Evolutionary conservation across 129 eudicot genomes (phyloP).

Genomic region (Erigeron canadensis): DNA sequence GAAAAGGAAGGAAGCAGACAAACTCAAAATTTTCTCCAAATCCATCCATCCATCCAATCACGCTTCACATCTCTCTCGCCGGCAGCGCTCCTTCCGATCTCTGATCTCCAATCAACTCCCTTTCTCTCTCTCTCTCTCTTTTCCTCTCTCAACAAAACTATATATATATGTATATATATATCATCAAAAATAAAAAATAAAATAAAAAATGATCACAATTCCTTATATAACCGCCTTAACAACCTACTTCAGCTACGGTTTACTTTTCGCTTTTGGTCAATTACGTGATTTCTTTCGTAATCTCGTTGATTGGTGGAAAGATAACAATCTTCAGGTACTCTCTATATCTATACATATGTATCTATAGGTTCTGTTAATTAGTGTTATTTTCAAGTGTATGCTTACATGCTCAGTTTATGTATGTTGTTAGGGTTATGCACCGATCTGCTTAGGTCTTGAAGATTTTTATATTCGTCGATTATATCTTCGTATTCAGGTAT

Average conservation of each 20-base stretch:
- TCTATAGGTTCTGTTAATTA: background rate
- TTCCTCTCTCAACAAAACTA: no score
- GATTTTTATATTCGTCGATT: constrained; percentile 64
- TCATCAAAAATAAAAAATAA: no score
- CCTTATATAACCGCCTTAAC: constrained; percentile 18
- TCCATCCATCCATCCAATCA: no score
- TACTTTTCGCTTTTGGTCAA: constrained; percentile 65
- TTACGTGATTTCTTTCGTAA: constrained; percentile 65
- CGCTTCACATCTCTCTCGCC: no score
- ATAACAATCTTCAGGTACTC: constrained; percentile 53
- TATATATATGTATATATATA: no score
- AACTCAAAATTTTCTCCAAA: no score
- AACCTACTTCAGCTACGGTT: constrained; percentile 63
- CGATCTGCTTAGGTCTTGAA: constrained; percentile 70
- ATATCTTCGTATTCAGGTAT: constrained; percentile 70
- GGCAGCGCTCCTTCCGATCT: no score
- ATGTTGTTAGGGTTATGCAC: constrained; percentile 53
- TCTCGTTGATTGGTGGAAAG: constrained; percentile 50
- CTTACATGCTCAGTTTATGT: background rate
- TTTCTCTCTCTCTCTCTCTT: no score
- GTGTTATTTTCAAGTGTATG: background rate
- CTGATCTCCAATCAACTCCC: no score
- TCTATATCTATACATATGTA: background rate
- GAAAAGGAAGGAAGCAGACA: no score
- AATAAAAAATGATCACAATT: constrained; percentile 1